Evolutionary conservation across 768 basidiomycete genomes (phyloP).

Genomic region (Russula olivacea): DNA sequence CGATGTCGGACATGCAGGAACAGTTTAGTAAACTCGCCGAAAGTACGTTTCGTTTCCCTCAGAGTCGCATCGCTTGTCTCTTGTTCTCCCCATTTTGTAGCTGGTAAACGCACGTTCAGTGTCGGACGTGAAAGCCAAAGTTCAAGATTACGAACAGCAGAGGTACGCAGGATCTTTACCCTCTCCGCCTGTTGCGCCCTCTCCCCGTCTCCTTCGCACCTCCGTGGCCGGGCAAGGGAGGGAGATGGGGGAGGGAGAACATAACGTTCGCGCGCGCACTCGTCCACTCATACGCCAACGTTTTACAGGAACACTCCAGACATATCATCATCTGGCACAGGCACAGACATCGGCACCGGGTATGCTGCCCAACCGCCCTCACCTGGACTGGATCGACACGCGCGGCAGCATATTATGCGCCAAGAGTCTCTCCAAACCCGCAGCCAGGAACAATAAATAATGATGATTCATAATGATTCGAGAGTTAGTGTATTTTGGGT

Average conservation of each 20-base stretch:
- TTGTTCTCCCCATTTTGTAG: slow-evolving; percentile 14
- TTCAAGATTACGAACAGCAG: slow-evolving; percentile 69
- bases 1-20: slow-evolving; percentile 64
- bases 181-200: not conserved
- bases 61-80: not conserved
- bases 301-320: slow-evolving; percentile 8
- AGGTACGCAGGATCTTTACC: slow-evolving; percentile 34
- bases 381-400: slow-evolving; percentile 18
- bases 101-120: slow-evolving; percentile 77
- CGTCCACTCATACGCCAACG: not conserved
- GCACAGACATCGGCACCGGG: not conserved
- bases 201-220: not conserved
- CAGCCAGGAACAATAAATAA: not conserved
- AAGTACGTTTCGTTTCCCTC: slow-evolving; percentile 44
- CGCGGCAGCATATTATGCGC: slow-evolving; percentile 23
- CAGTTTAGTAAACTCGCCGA: slow-evolving; percentile 74
- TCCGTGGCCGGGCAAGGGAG: not conserved
- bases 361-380: not conserved
- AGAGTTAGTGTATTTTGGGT: not conserved
- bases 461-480: not conserved
- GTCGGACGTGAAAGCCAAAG: slow-evolving; percentile 76
- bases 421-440: not conserved
- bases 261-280: not conserved
- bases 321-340: not conserved
- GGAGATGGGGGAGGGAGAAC: not conserved